Base-by-base conservation (phyloP, 2,329 filamentous ascomycete species). In the Clarireedia homoeocarpa region DNA sequence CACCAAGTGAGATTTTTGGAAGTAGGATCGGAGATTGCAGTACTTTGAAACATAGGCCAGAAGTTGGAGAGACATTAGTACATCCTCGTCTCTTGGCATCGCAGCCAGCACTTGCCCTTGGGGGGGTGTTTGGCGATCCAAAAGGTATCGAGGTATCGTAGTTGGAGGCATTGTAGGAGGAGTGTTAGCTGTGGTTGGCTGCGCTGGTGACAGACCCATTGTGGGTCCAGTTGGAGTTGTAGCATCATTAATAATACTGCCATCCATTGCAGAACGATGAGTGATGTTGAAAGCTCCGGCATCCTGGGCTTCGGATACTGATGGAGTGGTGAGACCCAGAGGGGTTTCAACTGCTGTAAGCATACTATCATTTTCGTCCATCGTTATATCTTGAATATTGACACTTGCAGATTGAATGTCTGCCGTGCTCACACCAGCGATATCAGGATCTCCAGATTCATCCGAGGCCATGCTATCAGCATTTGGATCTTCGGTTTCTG, bases 1-100 rank as follows among this genome's bases (percentile, higher is more conserved):
- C 4, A 99, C 94, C 10, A 97, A 78, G 67, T 99, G 94, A 40
- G 91, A 95, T 70, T 88, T 82, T 69, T 99, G 94, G 71, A 99
- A 99, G 71, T 96, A 99, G 4, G 89, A 86, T 17, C 94, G 84
- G 30, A 99, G 81, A 65, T 95, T 95, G 77, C 94, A 97, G 73
- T 99, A 99, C 72, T 99, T 99, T 24, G 91, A 96, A 56, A 99
- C 92, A 70, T 99, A 99, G 15, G 94, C 94, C 47, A 99, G 81
- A 20, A 99, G 82, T 72, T 99, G 94, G 39, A 99, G 79, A 5
- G 94, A 96, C 92, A 99, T 96, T 61, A 99, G 78, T 2, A 99
- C 94, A 67, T 99, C 94, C 71, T 99, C 94, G 66, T 99, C 94
- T 51, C 94, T 84, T 9, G 94, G 94, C 88, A 97, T 95, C 10